These are phyloP conservation scores for Colletotrichum sp. DNA, from an alignment of 2,329 filamentous ascomycete genomes.

Conservation along the genomic window DNA sequence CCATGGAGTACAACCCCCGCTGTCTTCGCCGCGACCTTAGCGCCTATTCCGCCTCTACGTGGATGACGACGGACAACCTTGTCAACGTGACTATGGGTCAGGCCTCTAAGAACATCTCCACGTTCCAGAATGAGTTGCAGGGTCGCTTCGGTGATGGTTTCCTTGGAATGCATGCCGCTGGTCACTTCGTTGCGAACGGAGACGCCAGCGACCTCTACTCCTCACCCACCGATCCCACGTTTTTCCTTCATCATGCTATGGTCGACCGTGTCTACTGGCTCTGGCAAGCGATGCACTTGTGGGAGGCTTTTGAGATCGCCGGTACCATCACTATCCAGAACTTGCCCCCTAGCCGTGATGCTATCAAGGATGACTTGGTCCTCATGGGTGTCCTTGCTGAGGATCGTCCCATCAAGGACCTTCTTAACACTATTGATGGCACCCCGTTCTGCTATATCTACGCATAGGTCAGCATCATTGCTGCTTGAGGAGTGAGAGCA, in stretches of 20 bases:
- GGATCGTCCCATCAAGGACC: slow-evolving; percentile 32
- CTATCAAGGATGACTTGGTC: slow-evolving; percentile 28
- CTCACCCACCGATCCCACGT: slow-evolving; percentile 29
- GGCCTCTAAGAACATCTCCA: slow-evolving; percentile 17
- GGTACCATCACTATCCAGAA: slow-evolving; percentile 26
- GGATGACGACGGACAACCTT: slow-evolving; percentile 26
- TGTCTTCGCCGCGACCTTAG: slow-evolving; percentile 37
- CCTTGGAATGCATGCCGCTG: slow-evolving; percentile 30
- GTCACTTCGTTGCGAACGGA: slow-evolving; percentile 34
- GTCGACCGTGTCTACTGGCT: slow-evolving; percentile 31
- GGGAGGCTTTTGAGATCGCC: slow-evolving; percentile 20
- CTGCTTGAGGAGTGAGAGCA: rapidly evolving
- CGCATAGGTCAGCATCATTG: neutral
- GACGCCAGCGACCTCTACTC: slow-evolving; percentile 25
- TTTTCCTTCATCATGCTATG: slow-evolving; percentile 30
- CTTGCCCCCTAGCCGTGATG: slow-evolving; percentile 25
- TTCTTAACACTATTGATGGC: slow-evolving; percentile 35
- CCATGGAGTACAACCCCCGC: slow-evolving; percentile 30
- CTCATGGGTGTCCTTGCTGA: slow-evolving; percentile 29
- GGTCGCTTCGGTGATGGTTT: slow-evolving; percentile 30
- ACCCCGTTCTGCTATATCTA: slow-evolving; percentile 40
- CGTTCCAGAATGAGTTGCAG: slow-evolving; percentile 35
- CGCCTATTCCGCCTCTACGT: slow-evolving; percentile 17
- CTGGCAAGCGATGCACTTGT: slow-evolving; percentile 27
- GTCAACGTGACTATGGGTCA: slow-evolving; percentile 27